Evolutionary conservation across 2,329 filamentous ascomycete species (phyloP).

Genomic region (Tympanopsis confertula): DNA sequence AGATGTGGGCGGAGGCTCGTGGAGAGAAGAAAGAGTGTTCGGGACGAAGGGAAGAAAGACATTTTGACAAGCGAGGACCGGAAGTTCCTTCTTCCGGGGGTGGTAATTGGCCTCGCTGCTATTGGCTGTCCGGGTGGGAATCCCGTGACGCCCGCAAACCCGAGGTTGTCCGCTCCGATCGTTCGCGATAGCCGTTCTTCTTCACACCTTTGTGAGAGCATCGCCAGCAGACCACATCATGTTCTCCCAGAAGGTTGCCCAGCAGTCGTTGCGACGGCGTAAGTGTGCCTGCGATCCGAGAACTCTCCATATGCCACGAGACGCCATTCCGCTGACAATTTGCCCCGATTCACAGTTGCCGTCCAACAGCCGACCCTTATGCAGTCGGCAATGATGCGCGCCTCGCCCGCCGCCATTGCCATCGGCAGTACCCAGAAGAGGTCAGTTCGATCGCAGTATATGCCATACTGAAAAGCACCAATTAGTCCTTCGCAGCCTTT

Average conservation of each 20-base stretch:
- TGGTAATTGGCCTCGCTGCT: slow-evolving; percentile 13
- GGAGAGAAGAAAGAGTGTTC: slow-evolving; percentile 5
- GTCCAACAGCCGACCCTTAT: background rate
- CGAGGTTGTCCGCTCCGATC: slow-evolving; percentile 25
- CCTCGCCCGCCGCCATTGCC: slow-evolving; percentile 1
- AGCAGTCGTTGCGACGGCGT: slow-evolving; percentile 33
- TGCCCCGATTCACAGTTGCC: background rate
- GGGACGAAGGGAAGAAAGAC: slow-evolving; percentile 11
- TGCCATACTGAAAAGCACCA: too few species aligned
- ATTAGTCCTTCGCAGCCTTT: too few species aligned
- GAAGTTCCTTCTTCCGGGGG: slow-evolving; percentile 20
- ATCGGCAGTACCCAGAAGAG: background rate
- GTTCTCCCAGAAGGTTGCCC: slow-evolving; percentile 32
- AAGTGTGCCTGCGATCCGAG: slow-evolving; percentile 13
- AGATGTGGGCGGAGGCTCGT: slow-evolving; percentile 25
- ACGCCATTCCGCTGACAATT: too few species aligned
- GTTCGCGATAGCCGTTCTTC: slow-evolving; percentile 11
- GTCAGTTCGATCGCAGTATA: background rate
- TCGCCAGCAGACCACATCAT: too few species aligned
- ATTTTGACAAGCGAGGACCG: slow-evolving; percentile 9
- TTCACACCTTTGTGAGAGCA: too few species aligned
- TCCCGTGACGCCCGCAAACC: slow-evolving; percentile 21
- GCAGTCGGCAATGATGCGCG: background rate
- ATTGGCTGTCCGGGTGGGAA: slow-evolving; percentile 18
- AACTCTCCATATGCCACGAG: too few species aligned